phyloP scores from a whole-genome alignment of 176 grass and related monocot genomes.

The Ampelocalamus luodianensis region DNA sequence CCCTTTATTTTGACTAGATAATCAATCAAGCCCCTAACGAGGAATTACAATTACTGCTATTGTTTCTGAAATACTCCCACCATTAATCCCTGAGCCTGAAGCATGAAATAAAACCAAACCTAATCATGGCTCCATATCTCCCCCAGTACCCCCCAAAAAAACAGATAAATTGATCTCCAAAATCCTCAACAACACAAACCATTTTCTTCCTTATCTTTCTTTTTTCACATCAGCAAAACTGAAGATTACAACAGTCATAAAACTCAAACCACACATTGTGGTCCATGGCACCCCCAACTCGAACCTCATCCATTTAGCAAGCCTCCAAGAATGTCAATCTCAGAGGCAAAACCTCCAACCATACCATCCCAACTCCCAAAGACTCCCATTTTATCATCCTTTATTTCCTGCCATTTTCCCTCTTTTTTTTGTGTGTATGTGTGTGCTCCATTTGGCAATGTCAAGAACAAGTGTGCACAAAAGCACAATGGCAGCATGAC shows the following conservation, averaged over 20 bases:
- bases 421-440: neutral
- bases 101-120: no score
- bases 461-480: slow-evolving; percentile 26
- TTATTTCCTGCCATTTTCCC: neutral
- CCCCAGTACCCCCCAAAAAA: neutral
- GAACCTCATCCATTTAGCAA: slow-evolving; percentile 51
- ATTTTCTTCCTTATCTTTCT: neutral
- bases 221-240: neutral
- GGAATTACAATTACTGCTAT: neutral
- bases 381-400: neutral
- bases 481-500: slow-evolving; percentile 13
- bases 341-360: neutral
- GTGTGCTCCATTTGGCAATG: slow-evolving; percentile 30
- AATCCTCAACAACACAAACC: neutral
- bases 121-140: no score
- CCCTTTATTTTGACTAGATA: neutral
- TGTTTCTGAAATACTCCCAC: no score
- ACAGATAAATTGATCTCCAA: neutral
- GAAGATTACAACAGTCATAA: neutral
- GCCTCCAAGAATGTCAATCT: slow-evolving; percentile 47
- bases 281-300: slow-evolving; percentile 28
- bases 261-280: slow-evolving; percentile 40
- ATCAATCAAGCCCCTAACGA: neutral
- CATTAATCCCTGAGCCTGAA: no score
- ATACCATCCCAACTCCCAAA: neutral